A percentile compares a stretch with the other conserved stretches of the same genome.
These are phyloP conservation scores for Pseudogymnoascus sp. DNA, from an alignment of 2,329 filamentous ascomycete species.

Conservation along the genomic window DNA sequence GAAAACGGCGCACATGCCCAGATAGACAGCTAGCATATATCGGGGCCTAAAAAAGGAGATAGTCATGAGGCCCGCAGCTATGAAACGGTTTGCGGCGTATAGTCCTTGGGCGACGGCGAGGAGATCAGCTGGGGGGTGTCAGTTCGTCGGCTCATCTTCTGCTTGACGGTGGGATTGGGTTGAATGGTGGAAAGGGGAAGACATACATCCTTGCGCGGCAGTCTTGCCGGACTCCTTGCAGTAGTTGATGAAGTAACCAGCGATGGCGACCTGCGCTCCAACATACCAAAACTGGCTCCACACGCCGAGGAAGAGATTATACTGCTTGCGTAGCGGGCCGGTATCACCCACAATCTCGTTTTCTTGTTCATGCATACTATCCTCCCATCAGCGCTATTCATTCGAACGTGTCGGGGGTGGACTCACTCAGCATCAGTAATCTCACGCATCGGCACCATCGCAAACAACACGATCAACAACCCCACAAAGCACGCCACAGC, in stretches of 20 bases:
- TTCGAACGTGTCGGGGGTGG: conserved; percentile 35
- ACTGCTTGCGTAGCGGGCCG: conserved; percentile 60
- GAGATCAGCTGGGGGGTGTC: conserved; percentile 41
- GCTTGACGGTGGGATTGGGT: too few species aligned
- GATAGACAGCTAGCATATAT: conserved; percentile 58
- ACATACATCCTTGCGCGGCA: not conserved
- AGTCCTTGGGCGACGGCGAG: conserved; percentile 66
- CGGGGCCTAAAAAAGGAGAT: conserved; percentile 50
- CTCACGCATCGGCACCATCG: conserved; percentile 41
- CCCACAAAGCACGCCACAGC: conserved; percentile 54
- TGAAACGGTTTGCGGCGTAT: conserved; percentile 67
- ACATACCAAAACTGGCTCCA: conserved; percentile 72
- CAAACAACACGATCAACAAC: conserved; percentile 48
- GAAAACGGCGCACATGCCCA: conserved; percentile 36
- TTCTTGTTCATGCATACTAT: conserved; percentile 17
- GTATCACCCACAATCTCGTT: conserved; percentile 25
- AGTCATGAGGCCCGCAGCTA: conserved; percentile 59
- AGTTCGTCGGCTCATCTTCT: conserved; percentile 26
- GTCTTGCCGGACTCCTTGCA: conserved; percentile 25
- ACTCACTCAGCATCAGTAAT: conserved; percentile 57
- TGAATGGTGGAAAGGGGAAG: too few species aligned
- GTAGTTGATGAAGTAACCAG: conserved; percentile 65
- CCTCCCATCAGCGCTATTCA: conserved; percentile 54
- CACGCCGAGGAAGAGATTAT: conserved; percentile 67
- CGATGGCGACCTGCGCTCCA: conserved; percentile 60